phyloP scores from a whole-genome alignment of 2,329 filamentous ascomycete species.

The Escovopsis sp. region DNA sequence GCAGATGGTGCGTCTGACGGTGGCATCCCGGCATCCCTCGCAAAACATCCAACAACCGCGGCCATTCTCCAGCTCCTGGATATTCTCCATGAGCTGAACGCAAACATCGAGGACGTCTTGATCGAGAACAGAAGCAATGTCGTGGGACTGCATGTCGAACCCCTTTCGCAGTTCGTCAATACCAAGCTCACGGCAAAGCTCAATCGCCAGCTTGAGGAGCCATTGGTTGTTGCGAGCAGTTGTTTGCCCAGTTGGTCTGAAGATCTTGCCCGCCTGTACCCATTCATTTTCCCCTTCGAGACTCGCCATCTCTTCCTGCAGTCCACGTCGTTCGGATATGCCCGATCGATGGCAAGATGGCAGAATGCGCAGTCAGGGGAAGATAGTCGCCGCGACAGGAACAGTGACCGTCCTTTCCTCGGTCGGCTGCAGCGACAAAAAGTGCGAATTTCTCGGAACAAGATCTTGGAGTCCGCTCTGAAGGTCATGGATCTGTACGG shows the following conservation, averaged over 20 bases:
- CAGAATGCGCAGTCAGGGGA: constrained; percentile 77
- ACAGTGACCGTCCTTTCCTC: constrained; percentile 81
- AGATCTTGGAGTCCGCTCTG: constrained; percentile 88
- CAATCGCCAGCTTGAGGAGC: constrained; percentile 91
- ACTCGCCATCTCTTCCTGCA: constrained; percentile 93
- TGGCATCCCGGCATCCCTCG: constrained; percentile 61
- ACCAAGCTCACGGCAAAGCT: constrained; percentile 96
- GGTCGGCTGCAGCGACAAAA: constrained; percentile 90
- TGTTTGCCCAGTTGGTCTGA: constrained; percentile 94
- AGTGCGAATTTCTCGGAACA: constrained; percentile 88
- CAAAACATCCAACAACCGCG: constrained; percentile 69
- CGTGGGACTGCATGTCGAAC: constrained; percentile 61
- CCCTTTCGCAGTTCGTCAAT: constrained; percentile 89
- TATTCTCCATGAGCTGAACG: constrained; percentile 82
- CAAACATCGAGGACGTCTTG: constrained; percentile 82
- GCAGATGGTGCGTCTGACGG: constrained; percentile 37
- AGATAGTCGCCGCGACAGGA: constrained; percentile 66
- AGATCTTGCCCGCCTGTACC: constrained; percentile 81
- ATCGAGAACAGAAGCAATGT: constrained; percentile 55
- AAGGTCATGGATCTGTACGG: constrained; percentile 99
- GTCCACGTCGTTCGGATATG: constrained; percentile 96
- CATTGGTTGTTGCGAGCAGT: constrained; percentile 89
- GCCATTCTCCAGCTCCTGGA: constrained; percentile 79
- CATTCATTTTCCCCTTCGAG: constrained; percentile 96
- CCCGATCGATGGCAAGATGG: constrained; percentile 93